phyloP scores from a whole-genome alignment of 805 yeast species.

The Ogataea saltuana region DNA sequence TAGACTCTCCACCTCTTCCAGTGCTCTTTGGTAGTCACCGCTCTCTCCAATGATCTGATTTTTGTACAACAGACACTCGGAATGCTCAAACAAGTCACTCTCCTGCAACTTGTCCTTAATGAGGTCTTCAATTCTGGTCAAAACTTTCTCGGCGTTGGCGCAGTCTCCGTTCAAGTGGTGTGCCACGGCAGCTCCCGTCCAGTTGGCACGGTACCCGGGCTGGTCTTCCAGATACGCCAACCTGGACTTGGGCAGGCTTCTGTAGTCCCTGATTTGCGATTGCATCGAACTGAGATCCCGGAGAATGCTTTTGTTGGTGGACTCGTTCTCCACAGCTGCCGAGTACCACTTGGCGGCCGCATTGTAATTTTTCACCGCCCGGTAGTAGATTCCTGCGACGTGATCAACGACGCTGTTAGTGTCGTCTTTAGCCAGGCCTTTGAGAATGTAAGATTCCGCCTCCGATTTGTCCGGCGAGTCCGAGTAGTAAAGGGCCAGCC shows the following conservation, averaged over 20 bases:
- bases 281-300: constrained; percentile 82
- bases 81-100: constrained; percentile 71
- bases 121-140: constrained; percentile 72
- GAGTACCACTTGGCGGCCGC: constrained; percentile 80
- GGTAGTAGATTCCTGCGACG: constrained; percentile 79
- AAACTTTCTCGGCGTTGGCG: constrained; percentile 67
- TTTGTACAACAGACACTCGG: constrained; percentile 77
- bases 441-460: constrained; percentile 58
- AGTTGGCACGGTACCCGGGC: constrained; percentile 84
- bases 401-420: constrained; percentile 76
- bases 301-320: constrained; percentile 73
- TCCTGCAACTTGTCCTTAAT: constrained; percentile 68
- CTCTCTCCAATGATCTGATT: constrained; percentile 61
- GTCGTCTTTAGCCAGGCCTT: constrained; percentile 61
- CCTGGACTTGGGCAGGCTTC: constrained; percentile 61
- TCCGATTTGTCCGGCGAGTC: constrained; percentile 54
- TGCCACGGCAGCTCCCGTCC: constrained; percentile 88
- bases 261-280: constrained; percentile 75
- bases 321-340: constrained; percentile 73
- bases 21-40: constrained; percentile 65
- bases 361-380: constrained; percentile 64
- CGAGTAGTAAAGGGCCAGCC: constrained; percentile 59
- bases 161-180: constrained; percentile 72
- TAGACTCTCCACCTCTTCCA: constrained; percentile 58
- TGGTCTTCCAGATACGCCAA: constrained; percentile 66